Percentiles rank a stretch among this genome's conserved stretches.
phyloP scores from a whole-genome alignment of 805 yeast genomes.

The Schwanniomyces pseudopolymorphus region DNA sequence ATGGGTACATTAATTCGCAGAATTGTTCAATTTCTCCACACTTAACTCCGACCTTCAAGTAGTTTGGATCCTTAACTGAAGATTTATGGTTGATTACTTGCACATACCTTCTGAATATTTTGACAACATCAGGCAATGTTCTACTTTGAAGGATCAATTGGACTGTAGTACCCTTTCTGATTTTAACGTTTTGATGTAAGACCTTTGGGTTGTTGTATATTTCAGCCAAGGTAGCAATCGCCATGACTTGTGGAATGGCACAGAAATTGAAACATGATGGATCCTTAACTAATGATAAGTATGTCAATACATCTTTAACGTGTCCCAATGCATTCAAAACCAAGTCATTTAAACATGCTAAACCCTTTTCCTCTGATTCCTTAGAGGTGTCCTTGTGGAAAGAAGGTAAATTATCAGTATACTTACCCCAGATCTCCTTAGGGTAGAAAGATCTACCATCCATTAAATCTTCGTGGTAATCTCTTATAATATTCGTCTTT shows the following conservation, averaged over 20 bases:
- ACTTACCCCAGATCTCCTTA: conserved; percentile 84
- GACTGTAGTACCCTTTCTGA: conserved; percentile 87
- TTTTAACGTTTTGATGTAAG: conserved; percentile 72
- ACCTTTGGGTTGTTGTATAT: conserved; percentile 80
- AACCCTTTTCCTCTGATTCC: conserved; percentile 54
- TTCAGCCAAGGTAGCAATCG: conserved; percentile 87
- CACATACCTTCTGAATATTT: conserved; percentile 73
- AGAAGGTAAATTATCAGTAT: conserved; percentile 62
- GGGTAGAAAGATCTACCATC: conserved; percentile 98
- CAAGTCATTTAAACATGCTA: conserved; percentile 77
- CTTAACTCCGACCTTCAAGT: conserved; percentile 75
- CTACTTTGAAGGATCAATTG: conserved; percentile 70
- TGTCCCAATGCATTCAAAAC: conserved; percentile 78
- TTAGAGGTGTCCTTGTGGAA: conserved; percentile 43
- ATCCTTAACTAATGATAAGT: conserved; percentile 74
- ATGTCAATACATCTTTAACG: conserved; percentile 71
- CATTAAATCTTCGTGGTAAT: conserved; percentile 84
- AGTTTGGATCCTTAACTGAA: conserved; percentile 81
- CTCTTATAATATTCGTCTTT: conserved; percentile 94
- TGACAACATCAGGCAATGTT: conserved; percentile 71
- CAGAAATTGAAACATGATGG: conserved; percentile 86
- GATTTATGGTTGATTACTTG: conserved; percentile 77
- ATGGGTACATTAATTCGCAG: conserved; percentile 74
- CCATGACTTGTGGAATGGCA: conserved; percentile 99
- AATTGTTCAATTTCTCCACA: conserved; percentile 89